Base-by-base conservation (phyloP, 768 basidiomycete genomes). In the Mycena amicta region DNA sequence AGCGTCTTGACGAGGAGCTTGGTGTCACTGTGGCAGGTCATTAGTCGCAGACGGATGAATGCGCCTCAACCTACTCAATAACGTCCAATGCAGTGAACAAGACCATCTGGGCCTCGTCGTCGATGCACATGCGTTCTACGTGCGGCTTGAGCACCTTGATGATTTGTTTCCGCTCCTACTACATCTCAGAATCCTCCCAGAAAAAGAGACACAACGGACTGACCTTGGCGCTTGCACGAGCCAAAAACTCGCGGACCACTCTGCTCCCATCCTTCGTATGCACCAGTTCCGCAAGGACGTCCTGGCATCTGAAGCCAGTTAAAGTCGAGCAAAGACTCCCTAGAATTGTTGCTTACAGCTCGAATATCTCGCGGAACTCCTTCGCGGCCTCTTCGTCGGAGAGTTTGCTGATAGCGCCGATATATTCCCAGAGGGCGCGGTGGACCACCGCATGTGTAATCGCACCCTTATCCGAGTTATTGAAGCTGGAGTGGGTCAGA, bases 221-320 rank as follows among this genome's bases (percentile, higher is more conserved):
- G 53, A 88, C 90, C 77, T 97, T 98, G 3, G 95, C 93, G 13
- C 82, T 84, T 4, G 93, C 93, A 43, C 82, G 80, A 0, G 88
- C 92, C 33, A 96, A 80, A 70, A 97, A 91, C 61, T 94, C 88
- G 41, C 95, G 85, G 3, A 91, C 93, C 26, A 83, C 87, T 22
- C 91, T 85, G 57, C 92, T 92, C 20, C 95, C 95, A 65, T 96
- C 92, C 68, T 86, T 93, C 16, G 95, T 98, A 67, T 98, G 95
- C 0, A 95, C 92, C 82, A 96, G 91, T 68, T 97, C 95, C 0
- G 94, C 88, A 5, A 96, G 77, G 20, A 89, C 81, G 40, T 96
- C 94, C 61, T 92, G 87, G 65, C 90, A 91, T 51, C 91, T 93
- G 60, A 28, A 60, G 29, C 37, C n/a, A n/a, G n/a, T n/a, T n/a